Base-by-base conservation (phyloP, 2,329 filamentous ascomycete species). In the Aspergillus hiratsukae region DNA sequence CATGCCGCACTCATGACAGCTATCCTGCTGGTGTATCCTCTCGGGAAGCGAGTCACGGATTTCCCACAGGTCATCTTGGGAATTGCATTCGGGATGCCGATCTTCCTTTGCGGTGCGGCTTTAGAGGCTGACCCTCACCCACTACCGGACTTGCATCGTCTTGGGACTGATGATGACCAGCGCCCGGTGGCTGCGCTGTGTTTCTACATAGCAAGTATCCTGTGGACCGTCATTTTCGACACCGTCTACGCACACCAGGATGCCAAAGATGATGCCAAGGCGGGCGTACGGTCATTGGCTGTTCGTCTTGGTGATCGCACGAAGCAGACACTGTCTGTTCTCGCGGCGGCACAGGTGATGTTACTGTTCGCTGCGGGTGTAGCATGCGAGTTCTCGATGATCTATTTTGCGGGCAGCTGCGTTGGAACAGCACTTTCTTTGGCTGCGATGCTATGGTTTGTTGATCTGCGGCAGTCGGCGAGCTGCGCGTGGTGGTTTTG, bases 161-260 rank as follows among this genome's bases (percentile, higher is more conserved):
- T 37, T 17, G 31, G 5, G 17, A n/a, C 31, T 7, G 31, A n/a
- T n/a, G n/a, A n/a, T n/a, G n/a, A n/a, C n/a, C n/a, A n/a, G n/a
- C n/a, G 14, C 31, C 31, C 17, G 31, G 14, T 37, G 17, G 14
- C 31, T 37, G 31, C 14, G 31, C 4, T 37, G 14, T 37, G 31
- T 37, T 37, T 37, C 31, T 37, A 17, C 31, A 37, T 37, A 37
- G 31, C 5, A 7, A 37, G 14, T 37, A 8, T 37, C 31, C 89
- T 91, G 3, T 96, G 91, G 91, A 95, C 90, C 0, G 82, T 95
- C 27, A 75, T 95, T 41, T 96, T 95, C 72, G 91, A 96, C 71
- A 95, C 94, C 85, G 91, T 96, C 31, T 96, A 96, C 28, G 91
- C 91, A 14, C 91, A 95, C 70, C 93, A 94, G 86, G 91, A 96